These are phyloP conservation scores for Hydnomerulius pinastri DNA, from an alignment of 768 basidiomycete species.

Conservation along the genomic window DNA sequence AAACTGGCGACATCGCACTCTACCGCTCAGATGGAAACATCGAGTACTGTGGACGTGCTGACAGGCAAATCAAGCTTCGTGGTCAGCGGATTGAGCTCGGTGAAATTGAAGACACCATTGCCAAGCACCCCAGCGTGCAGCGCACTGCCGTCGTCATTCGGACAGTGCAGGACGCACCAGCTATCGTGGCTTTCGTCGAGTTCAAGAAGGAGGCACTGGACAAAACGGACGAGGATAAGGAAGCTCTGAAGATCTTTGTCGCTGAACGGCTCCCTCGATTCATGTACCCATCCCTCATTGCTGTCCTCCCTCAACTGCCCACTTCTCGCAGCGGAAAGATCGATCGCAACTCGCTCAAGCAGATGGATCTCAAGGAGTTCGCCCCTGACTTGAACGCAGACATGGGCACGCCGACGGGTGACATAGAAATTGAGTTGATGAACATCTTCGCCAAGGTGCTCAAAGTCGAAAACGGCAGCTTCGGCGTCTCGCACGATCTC, in stretches of 20 bases:
- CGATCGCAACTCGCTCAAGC: constrained; percentile 15
- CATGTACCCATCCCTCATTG: constrained; percentile 20
- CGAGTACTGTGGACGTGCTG: constrained; percentile 21
- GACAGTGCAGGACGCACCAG: constrained; percentile 14
- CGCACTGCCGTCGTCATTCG: constrained; percentile 15
- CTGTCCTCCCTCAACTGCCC: constrained; percentile 13
- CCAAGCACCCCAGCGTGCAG: constrained; percentile 11
- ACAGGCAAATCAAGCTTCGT: constrained; percentile 25
- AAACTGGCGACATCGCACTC: constrained; percentile 20
- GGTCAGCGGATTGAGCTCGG: constrained; percentile 25
- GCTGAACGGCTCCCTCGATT: constrained; percentile 19
- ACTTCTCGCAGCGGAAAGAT: constrained; percentile 17
- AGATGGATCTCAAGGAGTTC: constrained; percentile 13
- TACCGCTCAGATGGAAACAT: constrained; percentile 16
- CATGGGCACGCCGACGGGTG: constrained; percentile 13
- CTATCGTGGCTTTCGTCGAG: constrained; percentile 19
- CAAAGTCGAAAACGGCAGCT: constrained; percentile 10
- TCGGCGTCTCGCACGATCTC: constrained; percentile 18
- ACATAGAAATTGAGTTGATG: constrained; percentile 14
- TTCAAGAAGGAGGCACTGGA: constrained; percentile 1
- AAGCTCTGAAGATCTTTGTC: constrained; percentile 13
- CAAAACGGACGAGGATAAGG: neutral
- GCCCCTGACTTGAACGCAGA: constrained; percentile 8
- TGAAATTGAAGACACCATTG: constrained; percentile 21
- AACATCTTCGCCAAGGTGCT: constrained; percentile 12